phyloP scores from a whole-genome alignment of 1,284 basidiomycete species.

The Cutaneotrichosporon sp. region DNA sequence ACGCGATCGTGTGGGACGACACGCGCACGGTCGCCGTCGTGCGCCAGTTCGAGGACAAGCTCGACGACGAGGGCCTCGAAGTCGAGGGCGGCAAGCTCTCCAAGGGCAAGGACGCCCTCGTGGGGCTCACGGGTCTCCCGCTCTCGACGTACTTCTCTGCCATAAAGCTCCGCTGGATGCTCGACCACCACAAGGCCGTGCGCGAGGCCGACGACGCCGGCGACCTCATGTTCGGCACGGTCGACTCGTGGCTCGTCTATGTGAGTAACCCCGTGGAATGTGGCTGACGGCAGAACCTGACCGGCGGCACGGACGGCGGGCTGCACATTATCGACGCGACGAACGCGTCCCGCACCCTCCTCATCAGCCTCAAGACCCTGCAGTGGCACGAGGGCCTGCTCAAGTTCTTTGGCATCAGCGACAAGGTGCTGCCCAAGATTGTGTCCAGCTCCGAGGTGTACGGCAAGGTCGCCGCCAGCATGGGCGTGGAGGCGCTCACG shows the following conservation, averaged over 20 bases:
- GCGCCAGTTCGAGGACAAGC: slow-evolving; percentile 71
- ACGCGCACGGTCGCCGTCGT: slow-evolving; percentile 84
- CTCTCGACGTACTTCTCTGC: slow-evolving; percentile 96
- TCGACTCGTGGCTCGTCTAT: slow-evolving; percentile 83
- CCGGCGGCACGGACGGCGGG: slow-evolving; percentile 67
- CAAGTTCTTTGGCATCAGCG: slow-evolving; percentile 81
- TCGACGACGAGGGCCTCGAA: slow-evolving; percentile 73
- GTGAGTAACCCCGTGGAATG: neutral
- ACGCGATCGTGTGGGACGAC: slow-evolving; percentile 96
- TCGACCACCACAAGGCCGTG: slow-evolving; percentile 82
- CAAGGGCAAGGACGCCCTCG: slow-evolving; percentile 61
- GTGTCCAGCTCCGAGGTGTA: slow-evolving; percentile 92
- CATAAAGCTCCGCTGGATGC: slow-evolving; percentile 95
- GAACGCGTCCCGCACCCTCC: slow-evolving; percentile 93
- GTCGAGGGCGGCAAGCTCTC: slow-evolving; percentile 53
- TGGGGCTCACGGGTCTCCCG: slow-evolving; percentile 69
- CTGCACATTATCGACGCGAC: slow-evolving; percentile 94
- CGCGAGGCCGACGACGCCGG: slow-evolving; percentile 76
- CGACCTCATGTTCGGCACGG: slow-evolving; percentile 86
- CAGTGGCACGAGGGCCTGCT: slow-evolving; percentile 82
- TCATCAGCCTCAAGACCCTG: slow-evolving; percentile 80
- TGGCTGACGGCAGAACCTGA: slow-evolving; percentile 60
- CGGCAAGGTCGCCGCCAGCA: slow-evolving; percentile 63
- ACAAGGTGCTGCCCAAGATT: slow-evolving; percentile 79
- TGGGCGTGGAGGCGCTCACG: slow-evolving; percentile 63